phyloP scores from a whole-genome alignment of 2,329 filamentous ascomycete genomes.

The Botrytis hyacinthi region DNA sequence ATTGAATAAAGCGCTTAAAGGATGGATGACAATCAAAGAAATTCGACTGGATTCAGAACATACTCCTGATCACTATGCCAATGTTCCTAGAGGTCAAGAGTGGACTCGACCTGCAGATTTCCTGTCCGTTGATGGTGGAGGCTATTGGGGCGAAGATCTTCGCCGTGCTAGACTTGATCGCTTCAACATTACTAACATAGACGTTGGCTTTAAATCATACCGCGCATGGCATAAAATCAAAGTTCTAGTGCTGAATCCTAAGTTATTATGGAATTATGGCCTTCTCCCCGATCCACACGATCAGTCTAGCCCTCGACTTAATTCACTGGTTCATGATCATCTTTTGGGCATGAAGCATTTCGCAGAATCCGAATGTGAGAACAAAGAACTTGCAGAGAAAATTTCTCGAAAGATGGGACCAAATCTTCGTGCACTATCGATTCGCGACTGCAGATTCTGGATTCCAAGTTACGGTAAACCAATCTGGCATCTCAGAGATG shows the following conservation, averaged over 20 bases:
- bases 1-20: slow-evolving; percentile 13
- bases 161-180: slow-evolving; percentile 21
- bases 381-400: slow-evolving; percentile 18
- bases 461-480: slow-evolving; percentile 12
- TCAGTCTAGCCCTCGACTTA: slow-evolving; percentile 15
- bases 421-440: slow-evolving; percentile 17
- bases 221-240: slow-evolving; percentile 22
- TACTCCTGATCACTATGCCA: slow-evolving; percentile 19
- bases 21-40: slow-evolving; percentile 21
- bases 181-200: slow-evolving; percentile 20
- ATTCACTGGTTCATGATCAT: slow-evolving; percentile 8
- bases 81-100: slow-evolving; percentile 22
- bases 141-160: slow-evolving; percentile 23
- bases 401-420: slow-evolving; percentile 20
- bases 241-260: slow-evolving; percentile 18
- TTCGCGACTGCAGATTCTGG: slow-evolving; percentile 22
- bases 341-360: slow-evolving; percentile 21
- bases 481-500: slow-evolving; percentile 21
- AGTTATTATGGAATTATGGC: slow-evolving; percentile 18
- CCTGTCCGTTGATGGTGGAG: slow-evolving; percentile 20
- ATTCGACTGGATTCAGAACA: slow-evolving; percentile 21
- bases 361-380: slow-evolving; percentile 15
- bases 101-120: slow-evolving; percentile 22
- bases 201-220: slow-evolving; percentile 21
- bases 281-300: slow-evolving; percentile 20